Evolutionary conservation across 2,329 filamentous ascomycete species (phyloP).

Genomic region (Amphichorda felina): DNA sequence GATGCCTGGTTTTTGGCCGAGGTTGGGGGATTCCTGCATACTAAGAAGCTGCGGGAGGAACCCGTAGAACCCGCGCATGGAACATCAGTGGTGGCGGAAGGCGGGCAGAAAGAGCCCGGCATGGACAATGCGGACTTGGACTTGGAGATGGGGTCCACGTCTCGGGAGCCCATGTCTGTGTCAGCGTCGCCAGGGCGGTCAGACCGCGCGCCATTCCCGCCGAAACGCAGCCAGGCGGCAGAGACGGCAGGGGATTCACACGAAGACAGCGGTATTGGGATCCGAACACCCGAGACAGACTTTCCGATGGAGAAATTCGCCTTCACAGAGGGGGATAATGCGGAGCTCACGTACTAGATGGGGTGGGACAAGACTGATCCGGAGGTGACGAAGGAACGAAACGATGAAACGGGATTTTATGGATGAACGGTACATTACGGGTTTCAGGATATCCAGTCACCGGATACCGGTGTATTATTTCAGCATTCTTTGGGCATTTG

Average conservation of each 20-base stretch:
- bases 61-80: conserved; percentile 7
- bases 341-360: background rate
- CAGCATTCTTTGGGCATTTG: too few species aligned
- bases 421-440: too few species aligned
- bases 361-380: background rate
- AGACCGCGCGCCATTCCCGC: conserved; percentile 35
- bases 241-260: conserved; percentile 28
- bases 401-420: background rate
- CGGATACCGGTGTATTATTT: too few species aligned
- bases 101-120: background rate
- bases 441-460: too few species aligned
- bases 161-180: background rate
- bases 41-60: conserved; percentile 8
- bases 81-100: background rate
- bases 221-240: conserved; percentile 27
- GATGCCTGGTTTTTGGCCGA: conserved; percentile 86
- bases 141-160: background rate
- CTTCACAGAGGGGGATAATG: conserved; percentile 13
- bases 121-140: background rate
- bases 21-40: conserved; percentile 69
- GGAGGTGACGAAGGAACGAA: background rate
- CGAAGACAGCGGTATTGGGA: conserved; percentile 67
- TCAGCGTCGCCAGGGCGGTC: background rate
- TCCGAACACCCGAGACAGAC: conserved; percentile 55
- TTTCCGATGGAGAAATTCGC: conserved; percentile 49